A percentile compares a stretch with the other conserved stretches of the same genome.
Conservation (phyloP, 2,329 filamentous ascomycete species). For the Pseudogymnoascus sp. region DNA sequence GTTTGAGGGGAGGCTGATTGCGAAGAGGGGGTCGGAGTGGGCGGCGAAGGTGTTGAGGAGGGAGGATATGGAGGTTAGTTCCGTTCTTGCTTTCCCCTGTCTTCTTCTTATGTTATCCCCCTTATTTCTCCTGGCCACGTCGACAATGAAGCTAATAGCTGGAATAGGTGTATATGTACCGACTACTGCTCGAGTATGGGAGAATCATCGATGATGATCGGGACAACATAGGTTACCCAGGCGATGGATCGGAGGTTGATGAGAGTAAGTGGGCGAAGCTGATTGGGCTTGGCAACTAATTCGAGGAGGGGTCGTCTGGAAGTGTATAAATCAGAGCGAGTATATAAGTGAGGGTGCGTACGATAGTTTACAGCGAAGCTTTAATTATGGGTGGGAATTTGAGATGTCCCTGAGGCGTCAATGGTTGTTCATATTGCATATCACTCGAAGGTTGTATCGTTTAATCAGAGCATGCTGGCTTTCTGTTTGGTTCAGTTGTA, state of each 20-base stretch:
- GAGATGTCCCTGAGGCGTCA: background rate
- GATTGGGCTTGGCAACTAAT: background rate
- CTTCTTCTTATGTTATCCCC: background rate
- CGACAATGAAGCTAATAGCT: constrained; percentile 24
- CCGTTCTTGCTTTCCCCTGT: constrained; percentile 21
- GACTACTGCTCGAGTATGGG: constrained; percentile 61
- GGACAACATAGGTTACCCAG: constrained; percentile 29
- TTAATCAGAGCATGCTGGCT: background rate
- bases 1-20: constrained; percentile 57
- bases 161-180: constrained; percentile 49
- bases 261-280: constrained; percentile 12
- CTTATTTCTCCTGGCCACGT: background rate
- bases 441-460: background rate
- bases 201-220: constrained; percentile 34
- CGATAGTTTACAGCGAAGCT: background rate
- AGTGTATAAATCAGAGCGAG: background rate
- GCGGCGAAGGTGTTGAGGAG: constrained; percentile 62
- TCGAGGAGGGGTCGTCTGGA: background rate
- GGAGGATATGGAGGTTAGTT: constrained; percentile 66
- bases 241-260: constrained; percentile 29
- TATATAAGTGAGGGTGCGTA: background rate
- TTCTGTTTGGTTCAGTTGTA: background rate
- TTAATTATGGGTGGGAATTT: background rate
- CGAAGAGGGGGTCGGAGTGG: constrained; percentile 62
- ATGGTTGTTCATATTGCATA: background rate